Percentiles rank a stretch among this genome's conserved stretches.
Conservation (phyloP, 805 yeast species). For the Candida berthetii region DNA sequence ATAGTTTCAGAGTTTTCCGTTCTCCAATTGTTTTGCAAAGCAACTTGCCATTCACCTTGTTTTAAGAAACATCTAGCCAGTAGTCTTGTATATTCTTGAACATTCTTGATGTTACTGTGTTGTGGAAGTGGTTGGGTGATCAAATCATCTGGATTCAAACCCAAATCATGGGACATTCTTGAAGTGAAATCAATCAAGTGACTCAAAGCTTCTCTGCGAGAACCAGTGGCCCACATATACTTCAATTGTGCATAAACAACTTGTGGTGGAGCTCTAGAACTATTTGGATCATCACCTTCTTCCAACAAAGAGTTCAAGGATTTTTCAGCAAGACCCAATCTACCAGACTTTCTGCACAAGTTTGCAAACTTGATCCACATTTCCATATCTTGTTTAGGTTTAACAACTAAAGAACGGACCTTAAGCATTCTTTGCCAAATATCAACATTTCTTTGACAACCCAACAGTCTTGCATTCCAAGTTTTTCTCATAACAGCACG, state of each 20-base stretch:
- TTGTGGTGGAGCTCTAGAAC: constrained; percentile 89
- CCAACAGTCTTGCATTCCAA: constrained; percentile 88
- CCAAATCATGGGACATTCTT: constrained; percentile 82
- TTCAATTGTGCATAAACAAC: constrained; percentile 96
- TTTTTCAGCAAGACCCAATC: constrained; percentile 89
- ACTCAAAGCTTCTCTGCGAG: constrained; percentile 76
- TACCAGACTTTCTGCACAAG: constrained; percentile 87
- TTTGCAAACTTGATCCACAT: constrained; percentile 99
- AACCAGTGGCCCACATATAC: constrained; percentile 95
- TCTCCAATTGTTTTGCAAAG: constrained; percentile 75
- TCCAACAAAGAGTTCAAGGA: constrained; percentile 77
- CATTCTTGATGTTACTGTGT: constrained; percentile 50
- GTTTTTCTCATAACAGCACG: constrained; percentile 77
- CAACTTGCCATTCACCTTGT: constrained; percentile 98
- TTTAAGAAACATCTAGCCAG: constrained; percentile 92
- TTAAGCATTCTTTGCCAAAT: constrained; percentile 97
- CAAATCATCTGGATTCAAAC: constrained; percentile 80
- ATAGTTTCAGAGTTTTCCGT: constrained; percentile 74
- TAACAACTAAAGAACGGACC: constrained; percentile 87
- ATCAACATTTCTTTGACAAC: constrained; percentile 95
- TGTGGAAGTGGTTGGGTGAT: constrained; percentile 83
- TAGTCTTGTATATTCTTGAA: constrained; percentile 75
- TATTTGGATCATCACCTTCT: constrained; percentile 49
- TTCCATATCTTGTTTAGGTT: constrained; percentile 94
- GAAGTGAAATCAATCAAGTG: constrained; percentile 89